Evolutionary conservation across 371 early-diverging fungal species (phyloP).

Genomic region (Lichtheimia hyalospora): DNA sequence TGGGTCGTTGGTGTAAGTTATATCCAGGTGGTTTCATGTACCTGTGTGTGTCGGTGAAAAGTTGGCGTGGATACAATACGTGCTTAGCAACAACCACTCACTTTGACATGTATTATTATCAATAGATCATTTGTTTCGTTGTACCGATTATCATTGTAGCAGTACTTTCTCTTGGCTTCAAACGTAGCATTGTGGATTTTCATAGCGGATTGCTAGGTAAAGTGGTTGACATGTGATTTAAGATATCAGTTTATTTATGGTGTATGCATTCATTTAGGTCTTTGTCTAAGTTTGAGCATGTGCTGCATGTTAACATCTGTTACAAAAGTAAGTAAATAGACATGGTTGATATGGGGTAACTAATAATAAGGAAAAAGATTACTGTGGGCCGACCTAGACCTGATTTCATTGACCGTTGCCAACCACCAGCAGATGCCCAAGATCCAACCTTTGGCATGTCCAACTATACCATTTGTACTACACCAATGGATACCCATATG

Average conservation of each 20-base stretch:
- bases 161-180: conserved; percentile 19
- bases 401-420: conserved; percentile 91
- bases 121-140: conserved; percentile 25
- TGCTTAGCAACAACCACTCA: too few relatives aligned
- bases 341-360: neutral
- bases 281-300: conserved; percentile 61
- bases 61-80: too few relatives aligned
- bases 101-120: too few relatives aligned
- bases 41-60: too few relatives aligned
- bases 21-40: too few relatives aligned
- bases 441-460: conserved; percentile 65
- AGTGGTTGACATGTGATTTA: neutral
- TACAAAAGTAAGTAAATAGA: conserved; percentile 29
- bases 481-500: conserved; percentile 38
- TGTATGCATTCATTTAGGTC: conserved; percentile 22
- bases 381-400: conserved; percentile 79
- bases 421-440: conserved; percentile 47
- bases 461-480: conserved; percentile 45
- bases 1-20: conserved; percentile 52
- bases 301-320: conserved; percentile 72
- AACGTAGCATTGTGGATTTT: conserved; percentile 22
- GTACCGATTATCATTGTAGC: conserved; percentile 25
- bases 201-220: conserved; percentile 29
- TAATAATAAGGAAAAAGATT: conserved; percentile 40
- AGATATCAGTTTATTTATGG: neutral